Base-by-base conservation (phyloP, 139 green algal species). In the Protoeuglena noctilucae region DNA sequence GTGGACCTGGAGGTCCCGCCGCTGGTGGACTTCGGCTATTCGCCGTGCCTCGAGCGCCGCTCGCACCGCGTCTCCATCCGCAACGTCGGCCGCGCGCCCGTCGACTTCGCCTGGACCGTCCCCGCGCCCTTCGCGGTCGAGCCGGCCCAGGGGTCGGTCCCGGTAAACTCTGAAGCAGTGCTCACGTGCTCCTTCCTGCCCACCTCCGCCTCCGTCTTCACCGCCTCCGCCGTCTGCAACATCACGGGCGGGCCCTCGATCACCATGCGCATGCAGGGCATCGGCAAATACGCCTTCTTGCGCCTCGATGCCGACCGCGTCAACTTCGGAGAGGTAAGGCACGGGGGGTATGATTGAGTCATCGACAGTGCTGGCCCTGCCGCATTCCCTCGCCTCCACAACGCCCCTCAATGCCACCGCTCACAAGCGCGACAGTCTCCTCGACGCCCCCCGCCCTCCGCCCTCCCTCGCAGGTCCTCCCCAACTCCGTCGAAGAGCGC, bases 121-220 rank as follows among this genome's bases (percentile, higher is more conserved):
- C 28, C 28, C 49, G 49, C 29, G 24, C 49, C 49, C 5, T 55
- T 55, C 49, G n/a, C 4, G 24, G 12, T 55, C 21, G 49, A 55
- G 49, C 49, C 49, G 5, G 49, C 23, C 24, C 21, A 55, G 49
- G 49, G n/a, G 21, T 22, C 21, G 21, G 34, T 12, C 34, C 34
- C 34, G 34, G n/a, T n/a, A n/a, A n/a, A n/a, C n/a, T n/a, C n/a
- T n/a, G n/a, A n/a, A n/a, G n/a, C n/a, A n/a, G n/a, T n/a, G n/a
- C n/a, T n/a, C n/a, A n/a, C n/a, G n/a, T n/a, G n/a, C n/a, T n/a
- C n/a, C 34, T 43, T 43, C 34, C 9, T 19, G 34, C 34, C 34
- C 34, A 7, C 34, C 9, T 7, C 7, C 34, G 12, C 9, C 34
- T 19, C 9, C 34, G 34, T 43, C 9, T 43, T 43, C 34, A 43